These are phyloP conservation scores for Mycena venus DNA, from an alignment of 768 basidiomycete genomes.

Conservation along the genomic window DNA sequence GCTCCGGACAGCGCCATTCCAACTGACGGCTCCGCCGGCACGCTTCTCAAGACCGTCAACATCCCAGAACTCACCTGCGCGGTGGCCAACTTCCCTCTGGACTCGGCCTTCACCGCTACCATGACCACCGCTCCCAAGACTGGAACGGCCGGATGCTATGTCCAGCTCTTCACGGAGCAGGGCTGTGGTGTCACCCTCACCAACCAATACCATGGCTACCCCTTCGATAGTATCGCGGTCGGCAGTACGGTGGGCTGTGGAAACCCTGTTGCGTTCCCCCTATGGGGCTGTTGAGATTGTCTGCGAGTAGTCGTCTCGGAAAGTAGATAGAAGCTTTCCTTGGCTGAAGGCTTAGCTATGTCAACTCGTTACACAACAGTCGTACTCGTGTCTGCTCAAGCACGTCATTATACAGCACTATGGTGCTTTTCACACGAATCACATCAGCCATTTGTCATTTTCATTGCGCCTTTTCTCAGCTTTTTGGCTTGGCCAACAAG, in stretches of 20 bases:
- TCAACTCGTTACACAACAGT: constrained; percentile 12
- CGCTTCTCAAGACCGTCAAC: constrained; percentile 1
- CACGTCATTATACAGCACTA: too few species aligned
- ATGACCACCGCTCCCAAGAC: constrained; percentile 7
- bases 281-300: background rate
- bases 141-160: background rate
- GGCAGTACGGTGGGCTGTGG: constrained; percentile 5
- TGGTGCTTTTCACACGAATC: too few species aligned
- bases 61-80: background rate
- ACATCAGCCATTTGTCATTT: too few species aligned
- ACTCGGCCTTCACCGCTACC: background rate
- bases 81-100: constrained; percentile 7
- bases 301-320: too few species aligned
- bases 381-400: constrained; percentile 1
- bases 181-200: constrained; percentile 4
- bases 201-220: constrained; percentile 8
- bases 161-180: background rate
- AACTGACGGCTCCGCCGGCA: constrained; percentile 7
- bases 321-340: constrained; percentile 6
- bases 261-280: constrained; percentile 1
- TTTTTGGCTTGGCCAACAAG: too few species aligned
- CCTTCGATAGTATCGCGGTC: constrained; percentile 1
- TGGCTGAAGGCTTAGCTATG: too few species aligned
- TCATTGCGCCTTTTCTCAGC: too few species aligned
- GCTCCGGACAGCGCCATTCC: constrained; percentile 1